Base-by-base conservation (phyloP, 1,139 yeast genomes). In the Dujonia santamariae region DNA sequence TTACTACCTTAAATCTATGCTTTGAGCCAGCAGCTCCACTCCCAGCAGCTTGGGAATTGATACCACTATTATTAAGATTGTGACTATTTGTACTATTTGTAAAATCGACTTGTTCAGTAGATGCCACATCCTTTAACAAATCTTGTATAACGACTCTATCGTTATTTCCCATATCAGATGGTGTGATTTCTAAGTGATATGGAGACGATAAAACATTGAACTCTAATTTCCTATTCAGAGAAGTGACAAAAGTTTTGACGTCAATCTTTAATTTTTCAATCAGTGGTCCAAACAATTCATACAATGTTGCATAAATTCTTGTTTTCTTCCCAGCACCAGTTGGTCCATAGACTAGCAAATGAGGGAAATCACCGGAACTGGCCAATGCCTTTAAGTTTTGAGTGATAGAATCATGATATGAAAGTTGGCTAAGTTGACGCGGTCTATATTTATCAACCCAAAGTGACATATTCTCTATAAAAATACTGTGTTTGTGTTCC, bases 381-480 rank as follows among this genome's bases (percentile, higher is more conserved):
- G 87, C 80, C 34, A 85, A 63, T 1, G 94, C 79, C 37, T 66
- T 62, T 29, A 92, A 64, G 41, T 82, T 76, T 30, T 64, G 60
- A 0, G 96, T 79, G 22, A 90, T 75, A 4, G 69, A 71, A 1
- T 60, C 62, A 52, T 88, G 95, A 55, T 75, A 90, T 37, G 80
- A 77, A 37, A 92, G 67, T 26, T 70, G 69, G 9, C 71, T 75
- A 37, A 94, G 63, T 1, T 70, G 67, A 46, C 68, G 76, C 7
- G 98, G 98, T 47, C 97, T 75, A 59, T 88, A 82, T 47, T 88
- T 87, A 56, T 92, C 97, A 15, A 94, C 96, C 98, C 98, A 92
- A 55, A 92, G 72, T 13, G 96, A 84, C 97, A 88, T 87, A n/a
- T n/a, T n/a, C n/a, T n/a, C n/a, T n/a, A n/a, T n/a, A n/a, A n/a